phyloP scores from a whole-genome alignment of 2,329 filamentous ascomycete species.

The Calonectria fujianensis region DNA sequence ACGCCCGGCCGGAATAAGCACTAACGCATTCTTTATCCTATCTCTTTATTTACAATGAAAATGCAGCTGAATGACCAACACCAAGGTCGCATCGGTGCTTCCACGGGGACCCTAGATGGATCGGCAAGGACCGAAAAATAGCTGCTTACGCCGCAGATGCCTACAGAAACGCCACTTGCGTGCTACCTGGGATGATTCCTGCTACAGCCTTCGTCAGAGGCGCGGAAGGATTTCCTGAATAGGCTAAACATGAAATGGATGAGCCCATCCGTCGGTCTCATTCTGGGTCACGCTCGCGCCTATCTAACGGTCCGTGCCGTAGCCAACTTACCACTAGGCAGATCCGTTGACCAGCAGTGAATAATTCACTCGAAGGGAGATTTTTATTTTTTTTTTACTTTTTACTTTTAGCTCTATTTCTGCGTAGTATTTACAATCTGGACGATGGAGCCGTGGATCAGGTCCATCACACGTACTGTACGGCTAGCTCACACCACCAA shows the following conservation, averaged over 20 bases:
- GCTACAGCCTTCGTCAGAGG: neutral
- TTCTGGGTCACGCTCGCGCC: neutral
- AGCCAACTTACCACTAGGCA: neutral
- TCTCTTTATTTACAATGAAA: neutral
- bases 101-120: neutral
- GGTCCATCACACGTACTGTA: neutral
- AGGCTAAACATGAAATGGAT: neutral
- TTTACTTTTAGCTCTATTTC: neutral
- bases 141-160: neutral
- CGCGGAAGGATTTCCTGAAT: constrained; percentile 6
- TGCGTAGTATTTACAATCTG: neutral
- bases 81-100: neutral
- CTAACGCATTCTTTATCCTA: neutral
- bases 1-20: neutral
- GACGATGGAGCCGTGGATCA: neutral
- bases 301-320: constrained; percentile 25
- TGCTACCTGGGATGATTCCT: constrained; percentile 1
- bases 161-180: neutral
- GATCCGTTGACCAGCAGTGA: neutral
- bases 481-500: neutral
- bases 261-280: constrained; percentile 3
- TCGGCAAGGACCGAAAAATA: neutral
- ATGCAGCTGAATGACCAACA: neutral
- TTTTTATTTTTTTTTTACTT: neutral
- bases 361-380: neutral